Percentiles rank a stretch among this genome's conserved stretches.
These are phyloP conservation scores for Suillus cothurnatus DNA, from an alignment of 768 basidiomycete species.

Conservation along the genomic window DNA sequence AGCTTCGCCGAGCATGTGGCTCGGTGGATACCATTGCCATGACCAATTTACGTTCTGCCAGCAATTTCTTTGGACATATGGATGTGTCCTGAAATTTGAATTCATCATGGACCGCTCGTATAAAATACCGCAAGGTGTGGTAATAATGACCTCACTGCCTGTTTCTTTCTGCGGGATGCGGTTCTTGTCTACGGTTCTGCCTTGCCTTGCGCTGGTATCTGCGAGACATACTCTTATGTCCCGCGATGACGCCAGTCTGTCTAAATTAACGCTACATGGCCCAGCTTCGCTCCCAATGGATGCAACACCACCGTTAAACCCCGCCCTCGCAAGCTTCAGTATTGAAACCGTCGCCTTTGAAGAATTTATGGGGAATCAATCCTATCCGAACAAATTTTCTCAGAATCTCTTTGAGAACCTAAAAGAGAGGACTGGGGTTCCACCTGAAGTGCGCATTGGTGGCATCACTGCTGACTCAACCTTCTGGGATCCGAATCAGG, in stretches of 20 bases:
- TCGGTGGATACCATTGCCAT: too few species aligned
- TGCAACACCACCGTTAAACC: conserved; percentile 46
- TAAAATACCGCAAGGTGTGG: background rate
- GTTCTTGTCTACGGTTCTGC: background rate
- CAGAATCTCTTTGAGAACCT: conserved; percentile 48
- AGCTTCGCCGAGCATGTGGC: too few species aligned
- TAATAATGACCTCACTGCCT: background rate
- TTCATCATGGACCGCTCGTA: conserved; percentile 7
- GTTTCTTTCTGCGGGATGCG: conserved; percentile 14
- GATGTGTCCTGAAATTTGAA: background rate
- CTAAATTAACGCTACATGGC: conserved; percentile 40
- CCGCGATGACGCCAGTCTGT: conserved; percentile 7
- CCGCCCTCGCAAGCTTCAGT: conserved; percentile 53
- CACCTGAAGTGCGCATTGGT: conserved; percentile 52
- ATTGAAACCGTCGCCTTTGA: conserved; percentile 58
- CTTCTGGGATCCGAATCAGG: conserved; percentile 46
- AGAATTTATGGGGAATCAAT: conserved; percentile 48
- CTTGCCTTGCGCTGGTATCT: conserved; percentile 10
- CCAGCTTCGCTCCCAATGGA: conserved; percentile 43
- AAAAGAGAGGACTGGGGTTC: conserved; percentile 43
- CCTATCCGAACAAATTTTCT: conserved; percentile 46
- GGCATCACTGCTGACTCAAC: conserved; percentile 59
- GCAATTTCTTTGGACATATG: conserved; percentile 12
- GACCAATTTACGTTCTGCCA: background rate
- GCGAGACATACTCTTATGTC: conserved; percentile 16